Percentiles rank a stretch among this genome's conserved stretches.
Evolutionary conservation across 441 rosid genomes (phyloP).

Genomic region (Macaranga tanarius): DNA sequence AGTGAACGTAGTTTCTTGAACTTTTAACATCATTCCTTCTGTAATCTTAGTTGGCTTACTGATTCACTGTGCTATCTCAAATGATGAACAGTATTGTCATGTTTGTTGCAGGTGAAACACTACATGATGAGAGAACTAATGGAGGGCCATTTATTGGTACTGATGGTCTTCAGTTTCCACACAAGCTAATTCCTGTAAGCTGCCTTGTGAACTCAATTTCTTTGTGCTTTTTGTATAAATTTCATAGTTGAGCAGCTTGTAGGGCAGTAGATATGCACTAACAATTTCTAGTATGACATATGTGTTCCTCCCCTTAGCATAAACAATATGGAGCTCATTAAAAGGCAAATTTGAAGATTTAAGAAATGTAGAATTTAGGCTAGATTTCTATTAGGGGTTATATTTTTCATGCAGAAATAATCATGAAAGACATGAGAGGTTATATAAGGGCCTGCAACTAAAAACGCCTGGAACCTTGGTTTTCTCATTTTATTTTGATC

Average conservation of each 20-base stretch:
- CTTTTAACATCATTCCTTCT: not conserved
- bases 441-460: not conserved
- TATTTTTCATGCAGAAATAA: not conserved
- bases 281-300: not conserved
- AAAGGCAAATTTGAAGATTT: not conserved
- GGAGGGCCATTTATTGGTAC: slow-evolving; percentile 83
- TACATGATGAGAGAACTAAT: slow-evolving; percentile 81
- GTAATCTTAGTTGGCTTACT: not conserved
- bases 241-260: not conserved
- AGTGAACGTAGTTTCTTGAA: not conserved
- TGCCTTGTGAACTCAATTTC: slow-evolving; percentile 16
- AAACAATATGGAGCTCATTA: not conserved
- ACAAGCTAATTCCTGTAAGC: slow-evolving; percentile 91
- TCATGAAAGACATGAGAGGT: not conserved
- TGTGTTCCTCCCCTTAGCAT: not conserved
- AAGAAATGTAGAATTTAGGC: not conserved
- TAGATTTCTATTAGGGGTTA: not conserved
- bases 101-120: slow-evolving; percentile 71
- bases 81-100: slow-evolving; percentile 13
- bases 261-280: not conserved
- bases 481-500: not conserved
- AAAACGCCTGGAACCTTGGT: not conserved
- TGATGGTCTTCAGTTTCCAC: slow-evolving; percentile 88
- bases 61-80: not conserved
- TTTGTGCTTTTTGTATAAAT: slow-evolving; percentile 9